phyloP scores from a whole-genome alignment of 176 grass and related monocot genomes.

The Oryza glaberrima region DNA sequence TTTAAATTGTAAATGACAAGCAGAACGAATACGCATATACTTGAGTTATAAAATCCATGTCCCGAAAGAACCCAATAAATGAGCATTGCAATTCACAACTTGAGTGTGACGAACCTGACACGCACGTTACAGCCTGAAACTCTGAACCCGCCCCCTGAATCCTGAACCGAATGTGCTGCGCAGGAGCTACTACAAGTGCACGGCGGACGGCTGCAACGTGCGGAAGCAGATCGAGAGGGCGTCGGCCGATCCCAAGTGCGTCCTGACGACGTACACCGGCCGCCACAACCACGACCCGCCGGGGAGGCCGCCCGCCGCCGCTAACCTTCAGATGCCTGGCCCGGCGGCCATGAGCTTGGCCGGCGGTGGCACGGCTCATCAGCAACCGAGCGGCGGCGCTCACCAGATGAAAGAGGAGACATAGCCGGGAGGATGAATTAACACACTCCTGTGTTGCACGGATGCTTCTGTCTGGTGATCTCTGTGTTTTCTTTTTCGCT shows the following conservation, averaged over 20 bases:
- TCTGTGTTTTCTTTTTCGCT: neutral
- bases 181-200: conserved; percentile 74
- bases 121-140: neutral
- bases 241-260: conserved; percentile 40
- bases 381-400: conserved; percentile 11
- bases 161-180: neutral
- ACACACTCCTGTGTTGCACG: neutral
- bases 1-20: too few relatives aligned
- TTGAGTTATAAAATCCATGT: too few relatives aligned
- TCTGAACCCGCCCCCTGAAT: neutral
- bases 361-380: conserved; percentile 13
- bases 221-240: conserved; percentile 64
- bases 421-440: conserved; percentile 7
- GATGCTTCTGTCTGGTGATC: conserved; percentile 16
- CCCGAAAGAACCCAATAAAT: too few relatives aligned
- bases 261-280: conserved; percentile 54
- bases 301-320: conserved; percentile 23
- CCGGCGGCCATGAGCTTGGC: neutral
- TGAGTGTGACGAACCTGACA: neutral
- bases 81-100: neutral
- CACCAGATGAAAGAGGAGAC: conserved; percentile 47
- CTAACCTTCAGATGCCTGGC: neutral
- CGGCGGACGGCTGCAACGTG: conserved; percentile 48
- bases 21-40: too few relatives aligned
- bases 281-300: conserved; percentile 52